Conservation (phyloP, 2,329 filamentous ascomycete species). For the Xylaria sp. region DNA sequence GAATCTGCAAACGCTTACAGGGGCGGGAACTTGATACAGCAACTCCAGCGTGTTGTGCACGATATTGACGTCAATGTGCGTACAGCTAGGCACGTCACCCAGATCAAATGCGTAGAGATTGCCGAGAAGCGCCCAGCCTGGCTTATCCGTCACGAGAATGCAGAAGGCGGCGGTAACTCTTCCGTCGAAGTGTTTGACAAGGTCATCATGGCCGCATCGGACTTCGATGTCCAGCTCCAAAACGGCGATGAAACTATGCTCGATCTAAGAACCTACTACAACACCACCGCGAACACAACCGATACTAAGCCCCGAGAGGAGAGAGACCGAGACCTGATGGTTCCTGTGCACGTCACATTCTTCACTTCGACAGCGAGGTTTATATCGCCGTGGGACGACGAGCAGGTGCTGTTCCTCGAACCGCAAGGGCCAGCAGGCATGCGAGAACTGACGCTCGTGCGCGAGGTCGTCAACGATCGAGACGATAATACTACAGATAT, state of each 20-base stretch:
- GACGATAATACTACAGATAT: not conserved
- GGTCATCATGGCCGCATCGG: conserved; percentile 27
- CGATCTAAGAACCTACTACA: conserved; percentile 10
- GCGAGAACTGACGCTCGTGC: conserved; percentile 29
- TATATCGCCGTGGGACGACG: conserved; percentile 17
- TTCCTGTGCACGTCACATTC: conserved; percentile 26
- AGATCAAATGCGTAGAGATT: conserved; percentile 4
- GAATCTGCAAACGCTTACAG: conserved; percentile 38
- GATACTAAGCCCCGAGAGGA: not conserved
- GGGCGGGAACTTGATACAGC: conserved; percentile 38
- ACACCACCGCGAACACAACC: not conserved
- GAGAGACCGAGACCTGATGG: not conserved
- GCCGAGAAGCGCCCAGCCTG: conserved; percentile 9
- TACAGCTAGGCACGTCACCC: conserved; percentile 25
- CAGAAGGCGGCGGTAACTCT: not conserved
- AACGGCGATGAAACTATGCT: not conserved
- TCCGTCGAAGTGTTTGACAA: conserved; percentile 31
- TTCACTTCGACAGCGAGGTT: conserved; percentile 20
- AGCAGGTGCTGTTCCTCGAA: conserved; percentile 27
- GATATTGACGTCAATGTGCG: conserved; percentile 16
- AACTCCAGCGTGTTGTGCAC: conserved; percentile 22
- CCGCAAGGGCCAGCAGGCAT: conserved; percentile 6
- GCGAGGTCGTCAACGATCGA: conserved; percentile 12
- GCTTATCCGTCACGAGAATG: conserved; percentile 26
- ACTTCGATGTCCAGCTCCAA: conserved; percentile 18